Percentiles rank a stretch among this genome's conserved stretches.
These are phyloP conservation scores for Allomyces arbusculus DNA, from an alignment of 192 early-diverging fungal species.

Conservation along the genomic window DNA sequence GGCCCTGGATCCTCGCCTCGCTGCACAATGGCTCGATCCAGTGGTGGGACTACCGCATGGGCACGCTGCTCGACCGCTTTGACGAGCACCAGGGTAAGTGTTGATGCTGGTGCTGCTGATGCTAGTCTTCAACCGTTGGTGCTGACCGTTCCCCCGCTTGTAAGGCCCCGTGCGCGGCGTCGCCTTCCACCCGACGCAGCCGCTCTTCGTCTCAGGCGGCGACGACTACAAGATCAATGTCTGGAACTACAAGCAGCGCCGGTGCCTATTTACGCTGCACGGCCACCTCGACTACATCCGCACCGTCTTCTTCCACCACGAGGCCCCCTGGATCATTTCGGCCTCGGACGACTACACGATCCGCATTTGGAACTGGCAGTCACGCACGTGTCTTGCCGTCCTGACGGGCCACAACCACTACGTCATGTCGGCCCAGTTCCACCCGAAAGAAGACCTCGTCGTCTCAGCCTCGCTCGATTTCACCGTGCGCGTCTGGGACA, in stretches of 20 bases:
- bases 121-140: neutral
- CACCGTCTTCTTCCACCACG: slow-evolving; percentile 89
- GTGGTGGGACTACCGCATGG: slow-evolving; percentile 99
- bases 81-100: slow-evolving; percentile 93
- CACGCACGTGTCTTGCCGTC: slow-evolving; percentile 87
- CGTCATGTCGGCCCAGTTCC: slow-evolving; percentile 96
- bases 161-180: slow-evolving; percentile 90
- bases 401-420: slow-evolving; percentile 98
- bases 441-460: slow-evolving; percentile 90
- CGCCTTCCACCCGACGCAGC: slow-evolving; percentile 87
- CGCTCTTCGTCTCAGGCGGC: slow-evolving; percentile 91
- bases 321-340: slow-evolving; percentile 93
- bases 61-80: slow-evolving; percentile 88
- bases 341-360: slow-evolving; percentile 97
- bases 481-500: slow-evolving; percentile 98
- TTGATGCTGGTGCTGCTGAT: neutral
- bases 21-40: slow-evolving; percentile 95
- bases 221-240: slow-evolving; percentile 99
- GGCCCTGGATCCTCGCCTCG: slow-evolving; percentile 94
- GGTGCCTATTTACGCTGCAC: slow-evolving; percentile 88
- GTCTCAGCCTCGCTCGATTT: slow-evolving; percentile 91
- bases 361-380: slow-evolving; percentile 99
- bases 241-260: slow-evolving; percentile 95
- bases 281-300: slow-evolving; percentile 98
- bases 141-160: no score